phyloP scores from a whole-genome alignment of 2,329 filamentous ascomycete species.

The Bipolaris cookei region DNA sequence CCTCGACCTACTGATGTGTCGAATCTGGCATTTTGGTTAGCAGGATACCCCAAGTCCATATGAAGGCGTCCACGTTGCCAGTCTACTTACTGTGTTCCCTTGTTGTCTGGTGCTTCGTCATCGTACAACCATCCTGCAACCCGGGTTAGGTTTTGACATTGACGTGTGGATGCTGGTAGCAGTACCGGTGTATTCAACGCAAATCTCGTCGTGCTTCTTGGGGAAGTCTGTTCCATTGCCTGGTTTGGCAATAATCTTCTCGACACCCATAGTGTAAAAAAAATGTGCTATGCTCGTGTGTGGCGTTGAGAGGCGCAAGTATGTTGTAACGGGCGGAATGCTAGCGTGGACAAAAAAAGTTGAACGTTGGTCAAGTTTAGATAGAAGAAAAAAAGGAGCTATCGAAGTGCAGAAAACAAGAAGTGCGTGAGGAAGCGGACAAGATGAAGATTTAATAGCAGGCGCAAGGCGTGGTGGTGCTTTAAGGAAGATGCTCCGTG shows the following conservation, averaged over 20 bases:
- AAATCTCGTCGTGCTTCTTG: constrained; percentile 71
- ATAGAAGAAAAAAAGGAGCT: not conserved
- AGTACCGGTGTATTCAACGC: constrained; percentile 82
- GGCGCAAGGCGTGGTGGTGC: constrained; percentile 19
- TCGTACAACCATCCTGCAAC: constrained; percentile 73
- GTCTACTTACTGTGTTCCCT: constrained; percentile 71
- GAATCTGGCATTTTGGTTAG: constrained; percentile 66
- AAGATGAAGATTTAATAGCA: constrained; percentile 31
- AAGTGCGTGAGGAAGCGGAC: constrained; percentile 15
- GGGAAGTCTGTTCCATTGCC: constrained; percentile 70
- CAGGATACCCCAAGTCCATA: not conserved
- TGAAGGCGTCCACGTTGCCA: constrained; percentile 3
- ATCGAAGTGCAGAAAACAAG: constrained; percentile 3
- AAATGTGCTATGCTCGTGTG: constrained; percentile 1
- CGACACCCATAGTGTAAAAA: constrained; percentile 62
- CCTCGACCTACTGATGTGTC: constrained; percentile 82
- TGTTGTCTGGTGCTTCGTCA: constrained; percentile 62
- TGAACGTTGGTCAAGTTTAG: not conserved
- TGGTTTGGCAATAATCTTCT: constrained; percentile 66
- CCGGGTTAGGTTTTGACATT: constrained; percentile 18
- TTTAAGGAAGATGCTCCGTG: constrained; percentile 36
- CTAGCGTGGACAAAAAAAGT: not conserved
- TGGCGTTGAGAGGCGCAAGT: not conserved
- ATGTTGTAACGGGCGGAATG: not conserved
- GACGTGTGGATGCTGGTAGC: not conserved